Evolutionary conservation across 768 basidiomycete genomes (phyloP).

Genomic region (Hericium coralloides): DNA sequence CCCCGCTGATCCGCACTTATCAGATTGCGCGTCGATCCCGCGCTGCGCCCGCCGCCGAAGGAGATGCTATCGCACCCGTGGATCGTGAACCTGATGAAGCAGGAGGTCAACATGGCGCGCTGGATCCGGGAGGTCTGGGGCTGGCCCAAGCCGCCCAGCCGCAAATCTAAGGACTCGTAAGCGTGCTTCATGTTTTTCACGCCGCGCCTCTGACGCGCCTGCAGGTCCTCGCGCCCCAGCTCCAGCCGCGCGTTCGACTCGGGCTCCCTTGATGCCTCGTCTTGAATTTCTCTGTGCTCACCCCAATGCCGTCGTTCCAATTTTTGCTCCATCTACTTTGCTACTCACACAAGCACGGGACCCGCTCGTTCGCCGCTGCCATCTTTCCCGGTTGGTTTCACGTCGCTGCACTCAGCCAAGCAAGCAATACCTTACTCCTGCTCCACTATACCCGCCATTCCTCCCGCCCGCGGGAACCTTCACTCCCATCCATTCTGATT

Average conservation of each 20-base stretch:
- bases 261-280: not conserved
- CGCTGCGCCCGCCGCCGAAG: slow-evolving; percentile 67
- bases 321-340: not conserved
- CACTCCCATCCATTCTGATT: not conserved
- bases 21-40: slow-evolving; percentile 65
- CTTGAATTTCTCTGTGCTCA: not conserved
- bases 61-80: slow-evolving; percentile 81
- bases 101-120: slow-evolving; percentile 81
- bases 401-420: not conserved
- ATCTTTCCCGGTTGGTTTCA: not conserved
- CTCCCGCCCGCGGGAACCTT: not conserved
- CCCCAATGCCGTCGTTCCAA: not conserved
- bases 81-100: slow-evolving; percentile 67
- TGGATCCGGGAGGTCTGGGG: slow-evolving; percentile 86
- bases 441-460: not conserved
- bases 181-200: slow-evolving; percentile 6
- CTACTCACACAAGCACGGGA: not conserved
- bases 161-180: slow-evolving; percentile 21
- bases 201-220: not conserved
- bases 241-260: slow-evolving; percentile 16
- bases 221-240: slow-evolving; percentile 7
- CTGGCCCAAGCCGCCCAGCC: slow-evolving; percentile 43
- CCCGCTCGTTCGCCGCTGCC: too few relatives aligned
- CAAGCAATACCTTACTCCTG: not conserved
- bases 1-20: too few relatives aligned